Evolutionary conservation across 345 rosid genomes (phyloP).

Genomic region (Cardamine occulta): DNA sequence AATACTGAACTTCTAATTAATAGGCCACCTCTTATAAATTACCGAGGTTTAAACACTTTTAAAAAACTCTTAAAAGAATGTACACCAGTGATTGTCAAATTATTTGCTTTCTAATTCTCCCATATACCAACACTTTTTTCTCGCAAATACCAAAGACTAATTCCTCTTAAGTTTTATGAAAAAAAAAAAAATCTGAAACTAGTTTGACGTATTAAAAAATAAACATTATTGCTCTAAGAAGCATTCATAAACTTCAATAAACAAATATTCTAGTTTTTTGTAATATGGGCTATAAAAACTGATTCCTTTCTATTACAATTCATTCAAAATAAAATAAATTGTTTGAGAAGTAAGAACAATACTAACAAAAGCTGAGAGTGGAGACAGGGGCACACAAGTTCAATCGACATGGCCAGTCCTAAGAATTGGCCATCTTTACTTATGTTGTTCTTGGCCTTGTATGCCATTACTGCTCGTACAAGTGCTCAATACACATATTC

Average conservation of each 20-base stretch:
- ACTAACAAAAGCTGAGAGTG: neutral
- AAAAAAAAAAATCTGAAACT: neutral
- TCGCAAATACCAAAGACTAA: neutral
- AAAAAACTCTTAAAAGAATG: neutral
- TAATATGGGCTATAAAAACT: neutral
- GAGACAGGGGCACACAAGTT: constrained; percentile 5
- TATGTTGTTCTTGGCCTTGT: constrained; percentile 13
- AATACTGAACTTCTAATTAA: neutral
- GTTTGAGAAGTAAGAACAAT: neutral
- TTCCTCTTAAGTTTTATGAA: neutral
- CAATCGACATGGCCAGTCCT: constrained; percentile 13
- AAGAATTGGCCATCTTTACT: constrained; percentile 8
- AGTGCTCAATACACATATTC: constrained; percentile 25
- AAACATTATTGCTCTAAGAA: neutral
- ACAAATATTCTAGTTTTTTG: neutral
- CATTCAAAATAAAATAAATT: neutral
- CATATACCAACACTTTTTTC: neutral
- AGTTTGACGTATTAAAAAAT: neutral
- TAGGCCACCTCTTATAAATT: neutral
- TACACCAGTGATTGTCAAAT: neutral
- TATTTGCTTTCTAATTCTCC: neutral
- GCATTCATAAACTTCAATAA: neutral
- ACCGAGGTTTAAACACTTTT: neutral
- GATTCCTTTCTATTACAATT: neutral
- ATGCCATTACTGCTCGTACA: constrained; percentile 4